Conservation (phyloP, 345 rosid species). For the Eucalyptus shirleyi region DNA sequence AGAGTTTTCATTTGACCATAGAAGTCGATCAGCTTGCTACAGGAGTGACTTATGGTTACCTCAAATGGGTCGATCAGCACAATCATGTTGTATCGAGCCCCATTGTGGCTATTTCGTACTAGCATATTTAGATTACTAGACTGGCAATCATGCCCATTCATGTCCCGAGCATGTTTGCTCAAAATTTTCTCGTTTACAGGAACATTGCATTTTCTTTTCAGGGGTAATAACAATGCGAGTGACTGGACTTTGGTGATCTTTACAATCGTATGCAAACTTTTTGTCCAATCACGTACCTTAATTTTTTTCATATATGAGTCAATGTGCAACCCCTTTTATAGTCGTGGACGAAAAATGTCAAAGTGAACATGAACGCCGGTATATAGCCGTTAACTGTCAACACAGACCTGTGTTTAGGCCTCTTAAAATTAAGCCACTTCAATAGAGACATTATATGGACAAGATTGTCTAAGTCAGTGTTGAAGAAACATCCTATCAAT, state of each 20-base stretch:
- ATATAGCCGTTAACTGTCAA: neutral
- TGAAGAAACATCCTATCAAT: neutral
- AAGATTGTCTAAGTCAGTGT: neutral
- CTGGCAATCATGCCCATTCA: neutral
- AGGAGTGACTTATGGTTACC: slow-evolving; percentile 5
- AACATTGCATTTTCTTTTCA: neutral
- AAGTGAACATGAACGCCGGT: neutral
- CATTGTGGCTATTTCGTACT: neutral
- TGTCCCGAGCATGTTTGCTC: neutral
- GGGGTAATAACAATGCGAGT: neutral
- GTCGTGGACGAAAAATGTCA: neutral
- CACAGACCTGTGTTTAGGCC: neutral
- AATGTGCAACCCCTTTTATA: neutral
- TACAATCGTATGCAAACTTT: neutral
- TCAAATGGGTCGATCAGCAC: slow-evolving; percentile 29
- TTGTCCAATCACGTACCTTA: neutral
- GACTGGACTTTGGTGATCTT: neutral
- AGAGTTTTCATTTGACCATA: neutral
- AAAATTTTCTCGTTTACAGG: neutral
- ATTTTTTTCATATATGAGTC: neutral
- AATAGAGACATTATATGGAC: neutral
- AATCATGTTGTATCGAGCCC: neutral
- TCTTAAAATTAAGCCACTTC: neutral
- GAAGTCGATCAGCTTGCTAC: neutral
- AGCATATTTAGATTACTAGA: neutral